A percentile compares a stretch with the other conserved stretches of the same genome.
These are phyloP conservation scores for Lachnellula arida DNA, from an alignment of 2,329 filamentous ascomycete species.

Conservation along the genomic window DNA sequence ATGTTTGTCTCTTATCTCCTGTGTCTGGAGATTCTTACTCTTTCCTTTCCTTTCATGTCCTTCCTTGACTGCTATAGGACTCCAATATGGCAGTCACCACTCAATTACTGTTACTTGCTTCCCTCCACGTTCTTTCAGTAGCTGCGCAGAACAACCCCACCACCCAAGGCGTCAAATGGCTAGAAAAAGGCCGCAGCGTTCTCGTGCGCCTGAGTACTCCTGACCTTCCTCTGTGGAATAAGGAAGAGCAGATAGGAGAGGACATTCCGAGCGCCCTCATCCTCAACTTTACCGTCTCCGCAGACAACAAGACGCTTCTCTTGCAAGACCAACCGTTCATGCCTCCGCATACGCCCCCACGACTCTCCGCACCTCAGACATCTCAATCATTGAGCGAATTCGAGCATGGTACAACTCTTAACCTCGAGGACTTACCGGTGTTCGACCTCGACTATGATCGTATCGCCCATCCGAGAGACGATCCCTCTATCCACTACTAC, in stretches of 20 bases:
- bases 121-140: background rate
- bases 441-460: constrained; percentile 10
- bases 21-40: background rate
- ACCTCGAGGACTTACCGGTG: background rate
- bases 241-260: constrained; percentile 7
- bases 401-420: background rate
- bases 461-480: constrained; percentile 4
- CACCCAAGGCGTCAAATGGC: constrained; percentile 13
- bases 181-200: constrained; percentile 14
- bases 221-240: constrained; percentile 15
- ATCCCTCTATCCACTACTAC: constrained; percentile 3
- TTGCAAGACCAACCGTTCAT: constrained; percentile 20
- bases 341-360: constrained; percentile 14
- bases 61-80: background rate
- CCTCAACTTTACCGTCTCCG: constrained; percentile 20
- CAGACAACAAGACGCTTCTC: constrained; percentile 17
- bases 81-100: background rate
- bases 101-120: background rate
- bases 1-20: background rate
- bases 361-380: constrained; percentile 16
- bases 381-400: background rate
- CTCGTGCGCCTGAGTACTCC: constrained; percentile 17
- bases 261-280: constrained; percentile 14
- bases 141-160: background rate
- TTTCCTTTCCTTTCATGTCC: background rate